phyloP scores from a whole-genome alignment of 179 eudicot species.

The Drosera spatulata region DNA sequence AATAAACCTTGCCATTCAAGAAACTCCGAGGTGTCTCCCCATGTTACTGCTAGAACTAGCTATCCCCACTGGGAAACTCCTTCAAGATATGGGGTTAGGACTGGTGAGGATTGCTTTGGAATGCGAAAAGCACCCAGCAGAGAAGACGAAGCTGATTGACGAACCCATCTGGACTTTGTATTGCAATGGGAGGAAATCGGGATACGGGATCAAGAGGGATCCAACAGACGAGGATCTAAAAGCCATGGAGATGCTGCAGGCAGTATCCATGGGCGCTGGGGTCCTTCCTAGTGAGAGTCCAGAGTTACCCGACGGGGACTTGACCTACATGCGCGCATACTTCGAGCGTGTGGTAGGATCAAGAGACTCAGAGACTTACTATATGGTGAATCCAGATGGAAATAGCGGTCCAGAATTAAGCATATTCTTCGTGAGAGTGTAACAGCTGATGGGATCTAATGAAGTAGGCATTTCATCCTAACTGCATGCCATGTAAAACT shows the following conservation, averaged over 20 bases:
- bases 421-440: constrained; percentile 75
- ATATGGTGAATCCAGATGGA: constrained; percentile 83
- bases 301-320: constrained; percentile 44
- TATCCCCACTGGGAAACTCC: constrained; percentile 62
- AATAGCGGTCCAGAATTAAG: constrained; percentile 80
- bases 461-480: too few species aligned
- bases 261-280: constrained; percentile 88
- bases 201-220: constrained; percentile 73
- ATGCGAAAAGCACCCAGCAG: constrained; percentile 47
- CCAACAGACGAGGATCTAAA: constrained; percentile 66
- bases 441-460: neutral
- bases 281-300: constrained; percentile 43
- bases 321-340: constrained; percentile 73
- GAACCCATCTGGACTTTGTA: constrained; percentile 94
- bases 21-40: constrained; percentile 67
- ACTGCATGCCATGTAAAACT: too few species aligned
- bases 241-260: constrained; percentile 62
- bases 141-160: constrained; percentile 52
- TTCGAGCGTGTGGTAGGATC: constrained; percentile 75
- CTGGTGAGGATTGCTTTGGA: constrained; percentile 76
- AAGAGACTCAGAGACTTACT: constrained; percentile 75
- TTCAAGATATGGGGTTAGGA: constrained; percentile 82
- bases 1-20: constrained; percentile 68
- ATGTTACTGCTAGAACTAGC: constrained; percentile 66
- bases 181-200: constrained; percentile 62